phyloP scores from a whole-genome alignment of 1,284 basidiomycete genomes.

The Ustilago vetiveriae region DNA sequence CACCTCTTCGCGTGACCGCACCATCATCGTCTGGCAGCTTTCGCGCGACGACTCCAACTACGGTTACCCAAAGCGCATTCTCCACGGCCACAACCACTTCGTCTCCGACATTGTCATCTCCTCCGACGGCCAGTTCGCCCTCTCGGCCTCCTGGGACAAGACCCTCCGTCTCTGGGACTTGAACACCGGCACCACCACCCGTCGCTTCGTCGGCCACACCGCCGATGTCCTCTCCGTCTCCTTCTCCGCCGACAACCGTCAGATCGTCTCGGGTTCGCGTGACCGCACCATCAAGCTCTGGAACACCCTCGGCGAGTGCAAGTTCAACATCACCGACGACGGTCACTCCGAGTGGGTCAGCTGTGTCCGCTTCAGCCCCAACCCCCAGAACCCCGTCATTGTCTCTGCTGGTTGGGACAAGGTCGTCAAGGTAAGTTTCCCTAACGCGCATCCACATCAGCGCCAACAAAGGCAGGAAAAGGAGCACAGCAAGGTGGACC shows the following conservation, averaged over 20 bases:
- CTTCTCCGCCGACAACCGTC: conserved; percentile 70
- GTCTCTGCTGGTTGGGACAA: conserved; percentile 99
- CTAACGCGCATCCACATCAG: conserved; percentile 50
- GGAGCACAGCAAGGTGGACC: not conserved
- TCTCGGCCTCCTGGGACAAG: conserved; percentile 99
- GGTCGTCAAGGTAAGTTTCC: conserved; percentile 90
- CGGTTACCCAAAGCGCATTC: conserved; percentile 79
- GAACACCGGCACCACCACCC: conserved; percentile 66
- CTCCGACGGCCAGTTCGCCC: conserved; percentile 98
- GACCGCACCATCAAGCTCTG: conserved; percentile 98
- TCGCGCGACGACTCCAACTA: conserved; percentile 82
- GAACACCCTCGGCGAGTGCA: conserved; percentile 99
- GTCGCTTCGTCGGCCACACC: conserved; percentile 95
- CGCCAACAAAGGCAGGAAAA: not conserved
- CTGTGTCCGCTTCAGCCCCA: conserved; percentile 99
- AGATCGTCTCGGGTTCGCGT: conserved; percentile 97
- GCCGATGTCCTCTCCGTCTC: conserved; percentile 87
- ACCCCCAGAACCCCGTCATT: conserved; percentile 96
- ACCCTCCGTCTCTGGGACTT: conserved; percentile 94
- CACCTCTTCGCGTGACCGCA: conserved; percentile 98
- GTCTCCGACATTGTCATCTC: conserved; percentile 91
- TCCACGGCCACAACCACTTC: conserved; percentile 99
- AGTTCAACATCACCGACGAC: conserved; percentile 99
- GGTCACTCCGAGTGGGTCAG: conserved; percentile 85
- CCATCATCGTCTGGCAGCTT: conserved; percentile 99